Conservation (phyloP, 768 basidiomycete species). For the Podaxis sp. region DNA sequence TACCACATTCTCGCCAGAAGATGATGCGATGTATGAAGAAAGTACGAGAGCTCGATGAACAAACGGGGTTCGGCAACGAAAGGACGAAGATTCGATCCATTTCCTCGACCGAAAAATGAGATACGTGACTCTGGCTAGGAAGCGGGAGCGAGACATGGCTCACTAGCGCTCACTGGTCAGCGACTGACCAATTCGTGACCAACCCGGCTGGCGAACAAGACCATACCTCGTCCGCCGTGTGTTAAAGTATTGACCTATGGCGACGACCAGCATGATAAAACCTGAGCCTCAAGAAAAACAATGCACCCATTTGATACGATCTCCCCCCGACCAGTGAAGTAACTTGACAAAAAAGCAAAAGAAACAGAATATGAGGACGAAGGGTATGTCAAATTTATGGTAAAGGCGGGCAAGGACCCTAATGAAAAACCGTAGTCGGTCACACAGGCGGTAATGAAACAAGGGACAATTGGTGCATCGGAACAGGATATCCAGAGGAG, state of each 20-base stretch:
- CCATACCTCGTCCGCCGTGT: slow-evolving; percentile 79
- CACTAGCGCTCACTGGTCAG: too few relatives aligned
- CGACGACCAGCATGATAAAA: slow-evolving; percentile 77
- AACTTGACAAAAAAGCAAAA: slow-evolving; percentile 87
- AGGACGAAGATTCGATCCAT: slow-evolving; percentile 79
- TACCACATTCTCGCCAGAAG: slow-evolving; percentile 56
- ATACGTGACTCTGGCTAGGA: too few relatives aligned
- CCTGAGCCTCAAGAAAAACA: slow-evolving; percentile 63
- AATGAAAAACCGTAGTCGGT: slow-evolving; percentile 6
- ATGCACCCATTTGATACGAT: slow-evolving; percentile 92
- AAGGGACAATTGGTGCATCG: slow-evolving; percentile 79
- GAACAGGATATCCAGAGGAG: slow-evolving; percentile 41
- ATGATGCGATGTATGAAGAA: slow-evolving; percentile 66
- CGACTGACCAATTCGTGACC: slow-evolving; percentile 20
- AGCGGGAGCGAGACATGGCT: too few relatives aligned
- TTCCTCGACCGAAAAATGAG: slow-evolving; percentile 47
- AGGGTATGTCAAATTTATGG: slow-evolving; percentile 94
- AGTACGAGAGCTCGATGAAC: slow-evolving; percentile 71
- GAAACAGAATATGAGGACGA: slow-evolving; percentile 90
- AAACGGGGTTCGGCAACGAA: slow-evolving; percentile 79
- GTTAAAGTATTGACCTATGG: slow-evolving; percentile 73
- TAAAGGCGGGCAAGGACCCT: slow-evolving; percentile 83
- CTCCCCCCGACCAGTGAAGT: slow-evolving; percentile 95
- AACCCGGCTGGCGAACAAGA: slow-evolving; percentile 94
- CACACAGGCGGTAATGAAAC: slow-evolving; percentile 43